These are phyloP conservation scores for Royoungia palumana DNA, from an alignment of 768 basidiomycete genomes.

Conservation along the genomic window DNA sequence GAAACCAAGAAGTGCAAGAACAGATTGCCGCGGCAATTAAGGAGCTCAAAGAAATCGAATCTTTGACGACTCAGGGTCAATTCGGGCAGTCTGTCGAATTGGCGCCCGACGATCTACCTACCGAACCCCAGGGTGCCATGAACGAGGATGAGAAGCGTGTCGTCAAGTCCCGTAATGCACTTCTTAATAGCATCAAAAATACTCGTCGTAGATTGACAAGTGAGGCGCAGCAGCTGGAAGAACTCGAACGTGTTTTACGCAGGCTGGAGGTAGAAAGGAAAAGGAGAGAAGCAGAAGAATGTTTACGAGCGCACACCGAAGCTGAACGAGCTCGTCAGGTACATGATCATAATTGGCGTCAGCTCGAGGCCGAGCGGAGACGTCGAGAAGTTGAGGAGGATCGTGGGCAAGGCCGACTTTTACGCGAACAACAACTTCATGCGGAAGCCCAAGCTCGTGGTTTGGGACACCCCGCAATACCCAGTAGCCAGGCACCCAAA, in stretches of 20 bases:
- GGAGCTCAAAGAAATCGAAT: constrained; percentile 14
- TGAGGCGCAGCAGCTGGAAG: constrained; percentile 17
- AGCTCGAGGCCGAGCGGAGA: constrained; percentile 5
- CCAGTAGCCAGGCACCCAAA: neutral
- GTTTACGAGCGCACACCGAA: constrained; percentile 7
- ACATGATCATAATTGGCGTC: constrained; percentile 4
- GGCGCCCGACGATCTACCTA: constrained; percentile 11
- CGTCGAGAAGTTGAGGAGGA: constrained; percentile 5
- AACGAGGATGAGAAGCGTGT: constrained; percentile 9
- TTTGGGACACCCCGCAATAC: neutral
- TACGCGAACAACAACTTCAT: constrained; percentile 10
- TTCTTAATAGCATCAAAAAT: constrained; percentile 13
- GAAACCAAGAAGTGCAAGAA: constrained; percentile 12
- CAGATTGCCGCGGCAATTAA: constrained; percentile 19
- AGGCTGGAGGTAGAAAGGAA: constrained; percentile 25
- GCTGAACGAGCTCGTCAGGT: constrained; percentile 7
- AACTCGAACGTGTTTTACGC: constrained; percentile 13
- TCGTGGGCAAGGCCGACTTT: constrained; percentile 5
- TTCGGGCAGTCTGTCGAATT: neutral
- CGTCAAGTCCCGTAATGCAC: constrained; percentile 8
- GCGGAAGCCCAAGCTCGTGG: constrained; percentile 5
- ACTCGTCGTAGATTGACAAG: constrained; percentile 18
- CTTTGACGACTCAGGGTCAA: constrained; percentile 5
- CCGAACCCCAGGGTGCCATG: constrained; percentile 24
- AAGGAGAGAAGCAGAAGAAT: constrained; percentile 13